A percentile compares a stretch with the other conserved stretches of the same genome.
phyloP scores from a whole-genome alignment of 2,329 filamentous ascomycete species.

The Trichoderma atrobrunneum region DNA sequence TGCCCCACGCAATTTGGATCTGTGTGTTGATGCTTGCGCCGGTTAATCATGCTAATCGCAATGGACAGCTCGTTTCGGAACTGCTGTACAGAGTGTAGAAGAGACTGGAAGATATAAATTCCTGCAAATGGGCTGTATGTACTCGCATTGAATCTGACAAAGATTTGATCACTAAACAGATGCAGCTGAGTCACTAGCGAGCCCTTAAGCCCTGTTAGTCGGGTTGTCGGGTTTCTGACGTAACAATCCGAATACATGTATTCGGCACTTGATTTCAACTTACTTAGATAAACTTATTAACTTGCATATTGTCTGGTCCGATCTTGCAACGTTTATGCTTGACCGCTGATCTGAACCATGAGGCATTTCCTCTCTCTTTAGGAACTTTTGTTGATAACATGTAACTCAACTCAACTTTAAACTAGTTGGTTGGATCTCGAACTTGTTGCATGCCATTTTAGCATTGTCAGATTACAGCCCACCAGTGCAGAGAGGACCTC shows the following conservation, averaged over 20 bases:
- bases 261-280: neutral
- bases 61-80: neutral
- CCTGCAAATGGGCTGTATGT: neutral
- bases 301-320: neutral
- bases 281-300: neutral
- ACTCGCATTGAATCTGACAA: neutral
- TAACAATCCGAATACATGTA: neutral
- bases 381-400: neutral
- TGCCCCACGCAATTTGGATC: neutral
- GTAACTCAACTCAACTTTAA: neutral
- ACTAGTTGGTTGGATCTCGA: neutral
- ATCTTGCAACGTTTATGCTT: neutral
- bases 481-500: neutral
- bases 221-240: neutral
- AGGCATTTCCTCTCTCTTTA: neutral
- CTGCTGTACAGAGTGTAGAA: neutral
- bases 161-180: neutral
- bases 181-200: neutral
- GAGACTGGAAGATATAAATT: neutral
- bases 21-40: neutral
- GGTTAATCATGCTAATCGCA: neutral
- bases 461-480: neutral
- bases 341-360: neutral
- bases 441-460: neutral
- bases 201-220: neutral